Conservation (phyloP, 352 stramenopile species). For the Phytopythium litorale region DNA sequence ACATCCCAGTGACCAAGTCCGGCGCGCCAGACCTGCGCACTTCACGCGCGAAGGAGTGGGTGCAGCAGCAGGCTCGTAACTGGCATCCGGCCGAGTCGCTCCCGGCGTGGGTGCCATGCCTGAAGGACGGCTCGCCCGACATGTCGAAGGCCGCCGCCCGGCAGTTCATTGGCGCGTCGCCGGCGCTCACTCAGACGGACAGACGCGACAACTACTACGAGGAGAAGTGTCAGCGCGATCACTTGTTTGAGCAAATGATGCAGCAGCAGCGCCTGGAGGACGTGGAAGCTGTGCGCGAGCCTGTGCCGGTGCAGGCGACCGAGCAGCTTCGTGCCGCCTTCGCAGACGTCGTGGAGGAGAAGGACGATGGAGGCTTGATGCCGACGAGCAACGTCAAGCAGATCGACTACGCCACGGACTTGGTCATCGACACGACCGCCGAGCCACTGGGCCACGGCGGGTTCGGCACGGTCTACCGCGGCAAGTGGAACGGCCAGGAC, state of each 20-base stretch:
- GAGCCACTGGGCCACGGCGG: constrained; percentile 20
- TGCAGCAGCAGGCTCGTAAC: constrained; percentile 18
- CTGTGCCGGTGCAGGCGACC: constrained; percentile 14
- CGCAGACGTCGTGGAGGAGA: constrained; percentile 7
- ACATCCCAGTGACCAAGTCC: constrained; percentile 21
- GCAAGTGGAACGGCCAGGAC: constrained; percentile 12
- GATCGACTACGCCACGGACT: constrained; percentile 19
- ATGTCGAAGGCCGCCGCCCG: constrained; percentile 20
- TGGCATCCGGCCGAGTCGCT: constrained; percentile 21
- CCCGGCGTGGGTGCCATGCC: constrained; percentile 17
- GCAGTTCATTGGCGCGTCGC: constrained; percentile 19
- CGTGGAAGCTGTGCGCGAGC: constrained; percentile 14
- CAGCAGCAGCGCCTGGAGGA: constrained; percentile 11
- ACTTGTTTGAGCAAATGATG: constrained; percentile 13
- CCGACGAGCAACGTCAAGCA: constrained; percentile 14
- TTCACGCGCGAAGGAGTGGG: constrained; percentile 19
- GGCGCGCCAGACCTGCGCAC: constrained; percentile 23
- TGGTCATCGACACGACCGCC: constrained; percentile 13
- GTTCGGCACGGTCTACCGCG: constrained; percentile 25
- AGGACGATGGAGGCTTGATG: constrained; percentile 11
- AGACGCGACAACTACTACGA: constrained; percentile 23
- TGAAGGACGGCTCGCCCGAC: constrained; percentile 29
- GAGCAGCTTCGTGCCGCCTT: constrained; percentile 11
- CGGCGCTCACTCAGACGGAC: constrained; percentile 10
- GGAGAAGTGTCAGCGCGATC: constrained; percentile 11